These are phyloP conservation scores for Biscogniauxia marginata DNA, from an alignment of 2,329 filamentous ascomycete genomes.

Conservation along the genomic window DNA sequence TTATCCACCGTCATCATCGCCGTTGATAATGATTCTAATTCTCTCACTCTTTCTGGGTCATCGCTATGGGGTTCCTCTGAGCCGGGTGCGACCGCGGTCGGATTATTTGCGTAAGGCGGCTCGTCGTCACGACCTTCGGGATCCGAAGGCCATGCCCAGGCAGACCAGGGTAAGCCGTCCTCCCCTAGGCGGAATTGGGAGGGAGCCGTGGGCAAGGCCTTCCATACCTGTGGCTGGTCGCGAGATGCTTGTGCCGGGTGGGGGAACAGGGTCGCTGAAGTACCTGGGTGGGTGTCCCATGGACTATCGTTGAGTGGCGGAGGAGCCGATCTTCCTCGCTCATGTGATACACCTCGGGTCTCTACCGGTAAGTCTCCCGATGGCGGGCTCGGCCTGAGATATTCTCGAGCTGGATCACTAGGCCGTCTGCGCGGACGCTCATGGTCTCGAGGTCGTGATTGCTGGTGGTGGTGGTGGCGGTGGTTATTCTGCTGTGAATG, in stretches of 20 bases:
- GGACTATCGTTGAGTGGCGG: slow-evolving; percentile 47
- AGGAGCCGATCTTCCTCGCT: slow-evolving; percentile 49
- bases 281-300: slow-evolving; percentile 41
- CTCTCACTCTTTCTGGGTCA: slow-evolving; percentile 38
- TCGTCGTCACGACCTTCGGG: slow-evolving; percentile 27
- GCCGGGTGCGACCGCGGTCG: slow-evolving; percentile 24
- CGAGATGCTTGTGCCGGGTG: slow-evolving; percentile 18
- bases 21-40: slow-evolving; percentile 49
- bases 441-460: slow-evolving; percentile 17
- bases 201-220: slow-evolving; percentile 42
- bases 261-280: slow-evolving; percentile 29
- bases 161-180: slow-evolving; percentile 47
- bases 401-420: slow-evolving; percentile 8
- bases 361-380: slow-evolving; percentile 21
- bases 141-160: slow-evolving; percentile 35
- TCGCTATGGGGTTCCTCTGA: slow-evolving; percentile 21
- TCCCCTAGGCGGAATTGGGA: slow-evolving; percentile 45
- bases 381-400: slow-evolving; percentile 10
- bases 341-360: slow-evolving; percentile 34
- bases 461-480: slow-evolving; percentile 18
- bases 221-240: slow-evolving; percentile 35
- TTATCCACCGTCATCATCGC: slow-evolving; percentile 59
- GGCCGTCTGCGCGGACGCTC: slow-evolving; percentile 19
- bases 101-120: slow-evolving; percentile 20
- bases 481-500: slow-evolving; percentile 15